Evolutionary conservation across 2,329 filamentous ascomycete species (phyloP).

Genomic region (Curvularia spicifera): DNA sequence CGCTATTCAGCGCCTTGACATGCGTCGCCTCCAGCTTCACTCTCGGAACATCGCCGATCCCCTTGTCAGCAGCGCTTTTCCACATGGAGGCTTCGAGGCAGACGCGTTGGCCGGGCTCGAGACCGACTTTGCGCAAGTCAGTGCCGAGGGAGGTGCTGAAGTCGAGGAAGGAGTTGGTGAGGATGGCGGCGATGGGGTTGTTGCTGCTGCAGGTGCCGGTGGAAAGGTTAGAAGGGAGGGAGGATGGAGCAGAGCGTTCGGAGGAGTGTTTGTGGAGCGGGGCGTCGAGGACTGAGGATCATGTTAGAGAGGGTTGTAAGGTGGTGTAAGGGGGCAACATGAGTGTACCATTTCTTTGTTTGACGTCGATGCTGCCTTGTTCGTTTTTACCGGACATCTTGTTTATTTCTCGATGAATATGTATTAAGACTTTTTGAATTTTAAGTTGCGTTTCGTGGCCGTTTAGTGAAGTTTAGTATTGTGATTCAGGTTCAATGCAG

Average conservation of each 20-base stretch:
- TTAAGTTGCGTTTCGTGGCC: background rate
- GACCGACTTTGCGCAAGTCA: constrained; percentile 61
- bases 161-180: constrained; percentile 66
- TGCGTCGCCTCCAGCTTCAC: constrained; percentile 61
- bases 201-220: constrained; percentile 28
- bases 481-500: background rate
- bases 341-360: constrained; percentile 35
- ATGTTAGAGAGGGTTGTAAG: background rate
- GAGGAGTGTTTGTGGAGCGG: constrained; percentile 36
- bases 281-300: constrained; percentile 28
- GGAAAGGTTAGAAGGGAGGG: constrained; percentile 16
- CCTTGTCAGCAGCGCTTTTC: constrained; percentile 53
- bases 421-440: background rate
- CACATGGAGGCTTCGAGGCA: constrained; percentile 64
- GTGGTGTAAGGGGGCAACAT: background rate
- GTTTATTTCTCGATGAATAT: constrained; percentile 16
- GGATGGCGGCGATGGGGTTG: constrained; percentile 58
- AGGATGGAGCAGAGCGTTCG: constrained; percentile 7
- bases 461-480: background rate
- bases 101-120: constrained; percentile 64
- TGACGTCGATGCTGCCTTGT: constrained; percentile 35
- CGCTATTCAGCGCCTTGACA: constrained; percentile 55
- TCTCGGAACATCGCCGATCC: constrained; percentile 40
- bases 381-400: constrained; percentile 31
- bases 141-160: constrained; percentile 59